Evolutionary conservation across 148 eudicot genomes (phyloP), one percentile per base, ranked within the genome.

Genomic region (Camellia japonica): DNA sequence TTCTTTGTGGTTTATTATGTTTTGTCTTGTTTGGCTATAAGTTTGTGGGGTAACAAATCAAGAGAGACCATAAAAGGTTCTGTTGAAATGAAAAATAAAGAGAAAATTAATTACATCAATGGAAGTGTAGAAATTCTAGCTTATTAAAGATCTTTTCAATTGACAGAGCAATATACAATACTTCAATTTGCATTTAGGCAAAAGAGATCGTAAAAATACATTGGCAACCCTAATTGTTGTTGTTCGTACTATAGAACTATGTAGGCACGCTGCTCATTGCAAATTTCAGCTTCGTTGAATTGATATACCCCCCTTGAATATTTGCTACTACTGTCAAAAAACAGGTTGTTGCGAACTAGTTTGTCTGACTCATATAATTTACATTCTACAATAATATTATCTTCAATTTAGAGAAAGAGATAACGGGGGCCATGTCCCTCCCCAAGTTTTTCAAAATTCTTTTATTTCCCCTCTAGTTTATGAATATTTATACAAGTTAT

Each of bases 41-140:
- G 43, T 73, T 73, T 76, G 71, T 62, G 59, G 58, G 68, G 15
- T 13, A 77, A 10, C 6, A 77, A 65, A 49, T 51, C 51, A 46
- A 65, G 18, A 11, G 30, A 51, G 12, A 23, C 60, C 7, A 1
- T 20, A 77, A 52, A 30, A 65, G 41, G 55, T 61, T 61, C 1
- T 70, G 6, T 69, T 43, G 2, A 47, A 47, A 42, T 61, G 19
- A 13, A 47, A 63, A 71, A 1, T n/a, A 23, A n/a, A 20, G 70
- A 1, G 16, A 7, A 75, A 74, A 30, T 46, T 51, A 77, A 11
- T 2, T 76, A 65, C 60, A 73, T 66, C 20, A 7, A 16, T 51
- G 42, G 30, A 12, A 1, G 61, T 8, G 5, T 1, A n/a, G 65
- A 51, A 65, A 4, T 16, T 49, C 7, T 5, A 65, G 59, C 16